Evolutionary conservation across 2,329 filamentous ascomycete genomes (phyloP), one percentile per base, ranked within the genome.

Genomic region (Trichoderma sp.): DNA sequence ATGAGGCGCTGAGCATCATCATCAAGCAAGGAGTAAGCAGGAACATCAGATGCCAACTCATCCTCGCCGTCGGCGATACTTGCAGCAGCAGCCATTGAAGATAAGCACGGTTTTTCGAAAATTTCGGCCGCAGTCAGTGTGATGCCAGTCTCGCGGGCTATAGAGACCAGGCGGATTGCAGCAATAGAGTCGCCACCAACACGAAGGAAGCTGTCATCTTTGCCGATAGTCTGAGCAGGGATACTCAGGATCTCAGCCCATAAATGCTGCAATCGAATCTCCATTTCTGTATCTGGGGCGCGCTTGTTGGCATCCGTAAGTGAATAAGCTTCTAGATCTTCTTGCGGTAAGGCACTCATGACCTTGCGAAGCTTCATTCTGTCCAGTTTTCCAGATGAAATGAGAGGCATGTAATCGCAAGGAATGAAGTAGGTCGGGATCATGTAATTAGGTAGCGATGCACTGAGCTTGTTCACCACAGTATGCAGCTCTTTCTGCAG

Each of bases 181-280:
- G 59, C 52, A 55, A 72, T 71, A 4, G 69, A 71, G 35, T 72
- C 71, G 4, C 71, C 71, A 4, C 71, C 71, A 19, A 72, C 58
- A 0, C 59, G 43, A 16, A 72, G 53, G 55, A 72, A 72, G 43
- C 40, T 69, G 27, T 72, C 71, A 24, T 72, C 62, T 10, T 53
- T 52, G 5, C 71, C 69, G 33, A 72, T 72, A 19, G 47, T 49
- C 7, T 59, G 53, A 16, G 49, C 33, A 57, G 62, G 43, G 6
- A 71, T 56, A 2, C 67, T 43, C 4, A 71, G 47, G 16, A 68
- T 14, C 7, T 65, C 47, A 35, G 69, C 59, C 70, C 70, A 71
- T 5, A 71, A 10, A 7, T 60, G 16, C 52, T 69, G 69, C 11
- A 71, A 21, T 5, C 59, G 57, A 2, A 52, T 56, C 47, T 71